Conservation (phyloP, 2,329 filamentous ascomycete species). For the Drechmeria coniospora region DNA sequence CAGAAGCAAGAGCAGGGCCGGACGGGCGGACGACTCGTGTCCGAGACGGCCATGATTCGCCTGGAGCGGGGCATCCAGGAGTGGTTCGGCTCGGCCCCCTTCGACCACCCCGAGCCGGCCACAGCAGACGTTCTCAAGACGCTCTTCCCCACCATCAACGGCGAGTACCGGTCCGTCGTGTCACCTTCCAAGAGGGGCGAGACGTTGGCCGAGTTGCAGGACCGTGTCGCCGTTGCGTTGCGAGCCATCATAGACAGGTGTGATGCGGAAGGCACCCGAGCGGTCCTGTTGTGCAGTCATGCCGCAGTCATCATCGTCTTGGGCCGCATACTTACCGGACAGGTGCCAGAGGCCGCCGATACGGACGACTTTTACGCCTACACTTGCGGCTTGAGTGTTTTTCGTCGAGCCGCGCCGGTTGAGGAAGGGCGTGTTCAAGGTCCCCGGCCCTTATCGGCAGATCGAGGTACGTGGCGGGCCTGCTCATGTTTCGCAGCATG, state of each 20-base stretch:
- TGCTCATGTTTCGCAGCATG: no score
- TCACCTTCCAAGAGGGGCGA: conserved; percentile 61
- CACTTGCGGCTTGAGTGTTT: conserved; percentile 68
- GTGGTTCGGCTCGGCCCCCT: conserved; percentile 81
- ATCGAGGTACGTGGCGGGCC: conserved; percentile 3
- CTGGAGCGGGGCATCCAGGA: conserved; percentile 53
- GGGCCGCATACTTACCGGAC: conserved; percentile 66
- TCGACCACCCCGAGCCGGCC: conserved; percentile 71
- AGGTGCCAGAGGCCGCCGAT: conserved; percentile 54
- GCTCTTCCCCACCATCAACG: conserved; percentile 51
- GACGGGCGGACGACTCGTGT: not conserved
- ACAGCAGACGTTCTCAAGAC: conserved; percentile 41
- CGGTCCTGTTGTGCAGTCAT: conserved; percentile 74
- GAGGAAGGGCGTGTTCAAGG: conserved; percentile 1
- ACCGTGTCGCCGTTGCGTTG: conserved; percentile 58
- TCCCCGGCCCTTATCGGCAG: not conserved
- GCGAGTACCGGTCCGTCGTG: conserved; percentile 44
- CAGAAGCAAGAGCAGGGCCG: not conserved
- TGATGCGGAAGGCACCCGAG: conserved; percentile 52
- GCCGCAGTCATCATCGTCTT: conserved; percentile 80
- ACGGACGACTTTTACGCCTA: conserved; percentile 73
- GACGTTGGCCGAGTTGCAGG: conserved; percentile 62
- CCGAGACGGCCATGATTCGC: conserved; percentile 24
- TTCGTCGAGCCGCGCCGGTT: conserved; percentile 16
- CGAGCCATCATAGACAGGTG: conserved; percentile 55